Conservation (phyloP, 495 filamentous ascomycete genomes). For the Penicillium nucicola region DNA sequence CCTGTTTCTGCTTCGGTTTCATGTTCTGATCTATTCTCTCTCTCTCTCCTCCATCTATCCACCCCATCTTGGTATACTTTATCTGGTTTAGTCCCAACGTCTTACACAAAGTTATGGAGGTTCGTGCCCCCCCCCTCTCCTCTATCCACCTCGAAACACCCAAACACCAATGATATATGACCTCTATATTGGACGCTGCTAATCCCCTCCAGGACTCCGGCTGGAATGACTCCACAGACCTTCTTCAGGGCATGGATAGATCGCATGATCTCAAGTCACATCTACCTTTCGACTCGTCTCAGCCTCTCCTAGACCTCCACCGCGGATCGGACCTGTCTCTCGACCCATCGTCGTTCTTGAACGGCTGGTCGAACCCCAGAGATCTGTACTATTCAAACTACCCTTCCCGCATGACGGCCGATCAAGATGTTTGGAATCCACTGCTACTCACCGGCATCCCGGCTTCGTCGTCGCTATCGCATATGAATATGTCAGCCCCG, state of each 20-base stretch:
- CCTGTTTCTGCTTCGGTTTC: neutral
- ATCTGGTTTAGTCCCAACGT: neutral
- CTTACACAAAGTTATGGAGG: constrained; percentile 13
- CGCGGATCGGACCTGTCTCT: constrained; percentile 15
- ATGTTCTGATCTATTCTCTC: neutral
- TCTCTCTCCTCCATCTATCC: neutral
- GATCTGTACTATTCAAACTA: constrained; percentile 24
- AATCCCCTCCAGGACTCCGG: constrained; percentile 8
- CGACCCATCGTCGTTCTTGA: constrained; percentile 18
- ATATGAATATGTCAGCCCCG: constrained; percentile 12
- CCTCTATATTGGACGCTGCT: too few species aligned
- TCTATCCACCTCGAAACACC: neutral
- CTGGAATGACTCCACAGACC: constrained; percentile 32
- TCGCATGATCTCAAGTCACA: constrained; percentile 14
- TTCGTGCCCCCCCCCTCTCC: constrained; percentile 7
- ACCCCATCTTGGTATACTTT: neutral
- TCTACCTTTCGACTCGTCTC: constrained; percentile 22
- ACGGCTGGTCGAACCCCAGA: constrained; percentile 17
- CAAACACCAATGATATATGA: neutral
- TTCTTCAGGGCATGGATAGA: constrained; percentile 34
- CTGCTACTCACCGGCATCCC: constrained; percentile 36
- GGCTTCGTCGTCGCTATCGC: constrained; percentile 12
- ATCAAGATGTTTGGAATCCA: constrained; percentile 41
- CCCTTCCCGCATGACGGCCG: constrained; percentile 19
- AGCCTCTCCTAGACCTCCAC: constrained; percentile 30